These are phyloP conservation scores for Anaeramoeba ignava DNA, from an alignment of 78 protist genomes.

Conservation along the genomic window DNA sequence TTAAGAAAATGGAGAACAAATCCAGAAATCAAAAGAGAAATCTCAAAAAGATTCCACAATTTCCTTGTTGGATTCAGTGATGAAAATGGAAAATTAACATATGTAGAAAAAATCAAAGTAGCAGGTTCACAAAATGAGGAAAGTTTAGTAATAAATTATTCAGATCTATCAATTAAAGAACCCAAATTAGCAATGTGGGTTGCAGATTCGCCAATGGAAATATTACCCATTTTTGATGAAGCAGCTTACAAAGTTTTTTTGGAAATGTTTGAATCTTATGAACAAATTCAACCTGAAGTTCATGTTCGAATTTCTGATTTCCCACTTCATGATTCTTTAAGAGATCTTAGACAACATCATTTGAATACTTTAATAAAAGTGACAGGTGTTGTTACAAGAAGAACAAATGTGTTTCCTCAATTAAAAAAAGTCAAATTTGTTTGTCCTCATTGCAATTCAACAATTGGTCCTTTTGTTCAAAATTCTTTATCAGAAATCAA, in stretches of 20 bases:
- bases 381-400: constrained; percentile 89
- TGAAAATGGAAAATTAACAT: too few relatives aligned
- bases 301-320: constrained; percentile 81
- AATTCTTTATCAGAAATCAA: not conserved
- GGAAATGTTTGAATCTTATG: not conserved
- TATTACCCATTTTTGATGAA: constrained; percentile 6
- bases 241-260: not conserved
- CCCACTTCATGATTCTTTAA: constrained; percentile 68
- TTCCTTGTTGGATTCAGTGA: too few relatives aligned
- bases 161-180: too few relatives aligned
- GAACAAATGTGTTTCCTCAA: constrained; percentile 89
- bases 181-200: constrained; percentile 4
- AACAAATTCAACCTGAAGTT: constrained; percentile 11
- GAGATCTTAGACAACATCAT: constrained; percentile 78
- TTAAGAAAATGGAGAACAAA: too few relatives aligned
- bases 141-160: too few relatives aligned
- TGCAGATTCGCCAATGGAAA: not conserved
- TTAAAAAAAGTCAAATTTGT: constrained; percentile 29
- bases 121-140: too few relatives aligned
- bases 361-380: constrained; percentile 67
- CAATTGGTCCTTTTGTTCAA: not conserved
- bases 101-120: too few relatives aligned
- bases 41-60: too few relatives aligned
- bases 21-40: too few relatives aligned
- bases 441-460: constrained; percentile 6